Percentiles rank a stretch among this genome's conserved stretches.
Conservation (phyloP, 2,329 filamentous ascomycete genomes). For the Hortaea werneckii region DNA sequence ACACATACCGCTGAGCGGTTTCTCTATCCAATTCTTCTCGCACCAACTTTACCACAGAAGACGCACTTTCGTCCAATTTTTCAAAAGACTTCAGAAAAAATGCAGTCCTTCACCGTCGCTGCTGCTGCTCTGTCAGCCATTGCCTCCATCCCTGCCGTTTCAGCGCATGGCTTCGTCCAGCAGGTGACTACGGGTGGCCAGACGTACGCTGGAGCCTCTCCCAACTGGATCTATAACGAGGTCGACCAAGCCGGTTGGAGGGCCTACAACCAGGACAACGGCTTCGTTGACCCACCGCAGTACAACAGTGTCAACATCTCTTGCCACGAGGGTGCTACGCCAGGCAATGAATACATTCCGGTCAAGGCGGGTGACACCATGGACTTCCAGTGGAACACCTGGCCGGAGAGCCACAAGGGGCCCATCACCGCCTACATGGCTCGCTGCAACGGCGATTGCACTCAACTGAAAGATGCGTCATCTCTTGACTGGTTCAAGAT, state of each 20-base stretch:
- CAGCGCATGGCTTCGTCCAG: conserved; percentile 37
- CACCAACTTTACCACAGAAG: background rate
- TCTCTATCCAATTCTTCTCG: conserved; percentile 6
- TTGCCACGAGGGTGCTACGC: conserved; percentile 44
- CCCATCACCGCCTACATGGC: conserved; percentile 57
- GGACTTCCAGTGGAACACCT: conserved; percentile 52
- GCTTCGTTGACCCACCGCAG: conserved; percentile 18
- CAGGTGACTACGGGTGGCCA: conserved; percentile 39
- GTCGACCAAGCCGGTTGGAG: conserved; percentile 46
- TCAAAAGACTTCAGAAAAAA: conserved; percentile 4
- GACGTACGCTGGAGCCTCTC: conserved; percentile 35
- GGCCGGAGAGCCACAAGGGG: conserved; percentile 56
- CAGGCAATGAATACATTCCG: conserved; percentile 42
- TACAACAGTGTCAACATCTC: conserved; percentile 19
- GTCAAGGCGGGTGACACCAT: conserved; percentile 52
- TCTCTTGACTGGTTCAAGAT: conserved; percentile 56
- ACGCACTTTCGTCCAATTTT: background rate
- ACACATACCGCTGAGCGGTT: conserved; percentile 13
- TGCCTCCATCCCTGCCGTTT: conserved; percentile 13
- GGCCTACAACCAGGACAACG: conserved; percentile 35
- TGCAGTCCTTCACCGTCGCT: conserved; percentile 9
- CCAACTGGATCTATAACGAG: conserved; percentile 31
- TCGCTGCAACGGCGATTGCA: conserved; percentile 46
- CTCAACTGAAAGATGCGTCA: conserved; percentile 38
- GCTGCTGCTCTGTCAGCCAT: conserved; percentile 8